phyloP scores from a whole-genome alignment of 768 basidiomycete genomes.

The Paxillus ammoniavirescens region DNA sequence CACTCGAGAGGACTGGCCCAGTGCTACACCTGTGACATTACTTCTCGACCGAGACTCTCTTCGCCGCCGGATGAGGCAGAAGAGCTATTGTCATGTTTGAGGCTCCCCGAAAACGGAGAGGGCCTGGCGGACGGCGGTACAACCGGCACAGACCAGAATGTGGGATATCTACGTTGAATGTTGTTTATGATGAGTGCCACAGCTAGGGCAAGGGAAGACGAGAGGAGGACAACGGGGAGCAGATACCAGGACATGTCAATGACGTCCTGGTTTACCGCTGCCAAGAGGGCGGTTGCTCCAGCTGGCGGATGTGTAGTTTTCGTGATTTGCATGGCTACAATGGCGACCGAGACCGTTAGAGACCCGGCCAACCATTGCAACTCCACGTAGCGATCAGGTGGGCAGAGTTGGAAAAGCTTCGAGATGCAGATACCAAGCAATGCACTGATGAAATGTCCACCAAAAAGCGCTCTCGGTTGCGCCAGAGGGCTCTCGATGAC shows the following conservation, averaged over 20 bases:
- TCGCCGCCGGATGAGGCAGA: neutral
- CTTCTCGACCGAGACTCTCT: neutral
- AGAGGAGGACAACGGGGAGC: constrained; percentile 50
- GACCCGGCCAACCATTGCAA: constrained; percentile 40
- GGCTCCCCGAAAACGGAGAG: neutral
- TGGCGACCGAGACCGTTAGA: constrained; percentile 40
- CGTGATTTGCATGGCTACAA: constrained; percentile 53
- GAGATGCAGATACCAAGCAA: constrained; percentile 48
- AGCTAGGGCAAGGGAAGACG: constrained; percentile 40
- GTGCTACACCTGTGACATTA: neutral
- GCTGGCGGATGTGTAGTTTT: constrained; percentile 54
- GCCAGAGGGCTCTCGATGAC: constrained; percentile 51
- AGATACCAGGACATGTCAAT: constrained; percentile 51
- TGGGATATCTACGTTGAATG: constrained; percentile 45
- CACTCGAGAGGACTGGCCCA: constrained; percentile 6
- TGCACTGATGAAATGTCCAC: constrained; percentile 41
- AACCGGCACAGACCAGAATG: constrained; percentile 41
- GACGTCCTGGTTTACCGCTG: constrained; percentile 41
- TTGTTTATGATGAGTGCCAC: constrained; percentile 51
- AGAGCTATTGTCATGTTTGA: neutral
- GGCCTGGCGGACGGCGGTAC: neutral
- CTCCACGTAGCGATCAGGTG: constrained; percentile 42
- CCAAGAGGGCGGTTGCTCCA: constrained; percentile 55
- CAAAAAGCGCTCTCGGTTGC: constrained; percentile 50
- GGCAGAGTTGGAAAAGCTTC: constrained; percentile 48